Conservation (phyloP, 495 filamentous ascomycete genomes). For the Penicillium waksmanii region DNA sequence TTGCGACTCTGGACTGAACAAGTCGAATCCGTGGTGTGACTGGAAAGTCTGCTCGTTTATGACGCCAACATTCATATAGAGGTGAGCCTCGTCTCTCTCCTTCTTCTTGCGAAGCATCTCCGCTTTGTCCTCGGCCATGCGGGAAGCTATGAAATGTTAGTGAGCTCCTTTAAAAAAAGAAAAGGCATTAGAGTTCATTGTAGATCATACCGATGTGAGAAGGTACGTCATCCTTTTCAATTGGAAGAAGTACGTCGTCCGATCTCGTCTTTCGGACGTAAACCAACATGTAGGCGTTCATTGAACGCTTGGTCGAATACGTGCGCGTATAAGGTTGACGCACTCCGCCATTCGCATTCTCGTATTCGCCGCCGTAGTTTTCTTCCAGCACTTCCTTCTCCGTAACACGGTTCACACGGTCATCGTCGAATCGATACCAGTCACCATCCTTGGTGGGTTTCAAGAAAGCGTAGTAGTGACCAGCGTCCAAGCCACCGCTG, state of each 20-base stretch:
- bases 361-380: constrained; percentile 92
- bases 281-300: constrained; percentile 96
- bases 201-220: constrained; percentile 71
- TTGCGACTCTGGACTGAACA: constrained; percentile 74
- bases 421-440: constrained; percentile 98
- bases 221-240: constrained; percentile 77
- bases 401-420: constrained; percentile 90
- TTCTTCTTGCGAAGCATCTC: constrained; percentile 71
- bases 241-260: constrained; percentile 77
- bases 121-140: constrained; percentile 80
- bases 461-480: constrained; percentile 98
- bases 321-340: constrained; percentile 70
- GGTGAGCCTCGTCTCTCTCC: constrained; percentile 90
- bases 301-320: constrained; percentile 70
- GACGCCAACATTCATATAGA: constrained; percentile 83
- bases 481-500: constrained; percentile 93
- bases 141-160: constrained; percentile 53
- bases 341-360: constrained; percentile 61
- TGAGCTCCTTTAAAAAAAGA: not conserved
- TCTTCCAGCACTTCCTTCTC: constrained; percentile 92
- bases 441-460: constrained; percentile 89
- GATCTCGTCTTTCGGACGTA: constrained; percentile 87
- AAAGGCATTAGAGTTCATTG: not conserved
- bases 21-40: constrained; percentile 80
- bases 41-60: constrained; percentile 80